Base-by-base conservation (phyloP, 495 filamentous ascomycete genomes). In the Letharia lupina region DNA sequence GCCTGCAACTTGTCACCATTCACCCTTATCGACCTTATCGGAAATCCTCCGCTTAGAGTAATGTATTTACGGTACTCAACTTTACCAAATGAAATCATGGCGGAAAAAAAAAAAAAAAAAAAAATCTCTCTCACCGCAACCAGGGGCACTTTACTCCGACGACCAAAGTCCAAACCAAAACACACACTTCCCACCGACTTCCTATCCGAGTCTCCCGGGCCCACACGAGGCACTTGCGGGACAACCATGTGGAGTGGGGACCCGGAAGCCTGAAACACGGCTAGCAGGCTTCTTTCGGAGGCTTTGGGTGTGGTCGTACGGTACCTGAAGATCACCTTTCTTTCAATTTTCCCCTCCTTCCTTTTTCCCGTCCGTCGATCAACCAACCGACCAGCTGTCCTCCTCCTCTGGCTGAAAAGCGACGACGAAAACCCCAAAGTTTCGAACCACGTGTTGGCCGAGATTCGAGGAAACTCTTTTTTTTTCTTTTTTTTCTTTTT, bases 311-410 rank as follows among this genome's bases (percentile, higher is more conserved):
- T 28, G 23, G 23, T 28, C 23, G 23, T 28, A 28, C 23, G 23
- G 50, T 54, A 54, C 50, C 50, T 54, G 50, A 54, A 13, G 50
- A 54, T 54, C 50, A 42, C 40, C 16, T 48, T 23, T 48, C 23
- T 23, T 28, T 28, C 23, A 28, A 28, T 28, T 28, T 28, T 28
- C 23, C 23, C 23, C 23, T 28, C 23, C 23, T 48, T 12, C 7
- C 23, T 18, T 48, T 23, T 10, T 7, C 10, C 23, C 9, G 4
- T 11, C n/a, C 16, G 48, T 52, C n/a, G 10, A 23, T 28, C 20
- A 7, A 18, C 16, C 42, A 16, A 41, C 2, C 44, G 3, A 28
- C 23, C 16, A 5, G 44, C 44, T 18, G 8, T 4, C 37, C 37
- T 33, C 1, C 33, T 57, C 31, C 2, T 1, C 16, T 10, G 5